Evolutionary conservation across 495 filamentous ascomycete species (phyloP).

Genomic region (Astrothelium subdiscretum): DNA sequence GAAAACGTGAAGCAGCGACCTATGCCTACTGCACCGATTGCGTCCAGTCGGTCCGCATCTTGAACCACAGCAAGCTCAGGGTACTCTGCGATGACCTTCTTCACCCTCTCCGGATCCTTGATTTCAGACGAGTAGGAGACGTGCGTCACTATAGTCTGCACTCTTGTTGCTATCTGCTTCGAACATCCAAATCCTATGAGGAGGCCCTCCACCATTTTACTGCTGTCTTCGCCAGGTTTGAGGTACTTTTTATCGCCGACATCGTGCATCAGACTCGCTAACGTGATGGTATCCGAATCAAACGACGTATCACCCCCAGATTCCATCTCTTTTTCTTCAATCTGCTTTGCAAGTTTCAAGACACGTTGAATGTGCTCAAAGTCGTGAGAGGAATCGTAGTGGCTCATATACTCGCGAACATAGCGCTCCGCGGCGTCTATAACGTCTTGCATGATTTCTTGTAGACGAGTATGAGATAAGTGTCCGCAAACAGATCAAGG

Average conservation of each 20-base stretch:
- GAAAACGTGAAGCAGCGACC: constrained; percentile 66
- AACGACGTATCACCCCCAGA: constrained; percentile 24
- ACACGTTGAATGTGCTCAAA: constrained; percentile 73
- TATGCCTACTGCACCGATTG: constrained; percentile 72
- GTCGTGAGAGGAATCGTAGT: constrained; percentile 76
- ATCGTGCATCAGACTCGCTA: constrained; percentile 72
- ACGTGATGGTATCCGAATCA: constrained; percentile 47
- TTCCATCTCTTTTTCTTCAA: constrained; percentile 35
- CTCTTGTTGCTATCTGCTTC: constrained; percentile 40
- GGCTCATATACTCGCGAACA: constrained; percentile 58
- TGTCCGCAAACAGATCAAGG: too few species aligned
- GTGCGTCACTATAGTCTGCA: constrained; percentile 56
- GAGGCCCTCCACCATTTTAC: constrained; percentile 41
- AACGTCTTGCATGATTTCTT: constrained; percentile 14
- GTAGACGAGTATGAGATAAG: too few species aligned
- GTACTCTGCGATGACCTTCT: constrained; percentile 20
- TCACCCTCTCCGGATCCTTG: constrained; percentile 21
- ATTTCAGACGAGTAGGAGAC: constrained; percentile 69
- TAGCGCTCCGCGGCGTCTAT: constrained; percentile 41
- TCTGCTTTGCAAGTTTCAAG: constrained; percentile 48
- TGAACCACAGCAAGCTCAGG: constrained; percentile 75
- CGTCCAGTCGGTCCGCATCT: constrained; percentile 81
- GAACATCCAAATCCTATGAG: constrained; percentile 43
- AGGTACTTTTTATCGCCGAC: constrained; percentile 77
- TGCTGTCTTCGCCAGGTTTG: constrained; percentile 27